A percentile compares a stretch with the other conserved stretches of the same genome.
These are phyloP conservation scores for Cordyceps farinosa DNA, from an alignment of 2,329 filamentous ascomycete species.

Conservation along the genomic window DNA sequence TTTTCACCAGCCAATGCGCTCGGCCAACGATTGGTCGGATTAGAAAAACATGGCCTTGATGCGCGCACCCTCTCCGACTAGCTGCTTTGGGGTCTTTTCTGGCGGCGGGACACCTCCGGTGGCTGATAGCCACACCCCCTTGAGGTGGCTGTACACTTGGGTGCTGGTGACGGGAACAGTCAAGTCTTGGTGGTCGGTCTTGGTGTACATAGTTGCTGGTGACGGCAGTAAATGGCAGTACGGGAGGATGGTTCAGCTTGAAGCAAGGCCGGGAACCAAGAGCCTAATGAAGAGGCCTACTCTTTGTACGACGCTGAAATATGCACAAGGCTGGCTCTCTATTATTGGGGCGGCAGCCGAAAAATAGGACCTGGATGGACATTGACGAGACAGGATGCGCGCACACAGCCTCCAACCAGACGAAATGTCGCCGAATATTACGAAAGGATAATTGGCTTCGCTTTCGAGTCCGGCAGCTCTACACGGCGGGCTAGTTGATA, in stretches of 20 bases:
- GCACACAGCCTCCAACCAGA: neutral
- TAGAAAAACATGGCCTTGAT: slow-evolving; percentile 20
- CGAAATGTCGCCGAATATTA: neutral
- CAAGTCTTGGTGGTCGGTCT: neutral
- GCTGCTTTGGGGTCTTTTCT: neutral
- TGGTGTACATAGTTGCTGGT: too few relatives aligned
- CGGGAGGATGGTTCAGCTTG: too few relatives aligned
- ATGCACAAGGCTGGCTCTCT: too few relatives aligned
- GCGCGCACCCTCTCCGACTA: neutral
- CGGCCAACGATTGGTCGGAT: slow-evolving; percentile 33
- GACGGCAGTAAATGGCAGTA: too few relatives aligned
- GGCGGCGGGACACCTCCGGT: neutral
- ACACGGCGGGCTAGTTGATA: neutral
- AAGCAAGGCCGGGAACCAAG: too few relatives aligned
- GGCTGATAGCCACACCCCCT: too few relatives aligned
- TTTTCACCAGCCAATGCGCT: slow-evolving; percentile 27
- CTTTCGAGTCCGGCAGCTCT: neutral
- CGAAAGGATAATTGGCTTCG: neutral
- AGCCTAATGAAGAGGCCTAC: too few relatives aligned
- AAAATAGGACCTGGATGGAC: neutral
- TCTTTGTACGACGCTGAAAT: too few relatives aligned
- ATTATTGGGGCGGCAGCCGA: neutral
- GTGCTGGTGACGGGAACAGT: neutral
- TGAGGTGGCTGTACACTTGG: neutral
- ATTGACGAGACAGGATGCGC: neutral